Base-by-base conservation (phyloP, 176 grass and related monocot genomes). In the Musa troglodytarum region DNA sequence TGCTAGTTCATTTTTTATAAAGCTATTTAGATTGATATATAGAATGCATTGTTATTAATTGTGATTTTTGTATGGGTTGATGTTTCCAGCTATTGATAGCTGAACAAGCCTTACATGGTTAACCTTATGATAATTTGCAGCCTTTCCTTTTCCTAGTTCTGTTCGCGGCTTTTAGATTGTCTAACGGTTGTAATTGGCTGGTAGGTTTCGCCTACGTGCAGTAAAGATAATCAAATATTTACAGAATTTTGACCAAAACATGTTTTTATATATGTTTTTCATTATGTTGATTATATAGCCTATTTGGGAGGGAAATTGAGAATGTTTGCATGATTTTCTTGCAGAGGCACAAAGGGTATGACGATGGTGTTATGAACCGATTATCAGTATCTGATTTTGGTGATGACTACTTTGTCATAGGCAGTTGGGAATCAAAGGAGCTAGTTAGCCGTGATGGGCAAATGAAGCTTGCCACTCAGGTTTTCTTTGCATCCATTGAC, bases 401-500 rank as follows among this genome's bases (percentile, higher is more conserved):
- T 50, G 90, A 98, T 64, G 94, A 93, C 0, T 83, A 83, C 84
- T 98, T 98, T 87, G 78, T 90, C 61, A 83, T 98, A 23, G 94
- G 94, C 22, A 93, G 74, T 25, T 75, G 73, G 73, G 54, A 75
- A 34, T 11, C 54, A 49, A 75, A 61, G 54, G 73, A 75, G 15
- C 54, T 75, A 20, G 73, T 61, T 56, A 75, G 73, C 28, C 73
- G 73, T 19, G 73, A 77, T 28, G 75, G 75, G 7, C 43, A 65
- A 49, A 65, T 77, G 59, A 77, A 77, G n/a, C 61, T 77, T 17
- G n/a, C 49, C 58, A 19, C 59, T 2, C 49, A 77, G 49, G 75
- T 77, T n/a, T 77, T 77, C 21, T 77, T 77, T 26, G 75, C 75
- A 65, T 77, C 75, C 12, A 77, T 77, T 65, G 75, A 77, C 62